phyloP scores from a whole-genome alignment of 1,139 yeast species.

The Zygotorulaspora mrakii region DNA sequence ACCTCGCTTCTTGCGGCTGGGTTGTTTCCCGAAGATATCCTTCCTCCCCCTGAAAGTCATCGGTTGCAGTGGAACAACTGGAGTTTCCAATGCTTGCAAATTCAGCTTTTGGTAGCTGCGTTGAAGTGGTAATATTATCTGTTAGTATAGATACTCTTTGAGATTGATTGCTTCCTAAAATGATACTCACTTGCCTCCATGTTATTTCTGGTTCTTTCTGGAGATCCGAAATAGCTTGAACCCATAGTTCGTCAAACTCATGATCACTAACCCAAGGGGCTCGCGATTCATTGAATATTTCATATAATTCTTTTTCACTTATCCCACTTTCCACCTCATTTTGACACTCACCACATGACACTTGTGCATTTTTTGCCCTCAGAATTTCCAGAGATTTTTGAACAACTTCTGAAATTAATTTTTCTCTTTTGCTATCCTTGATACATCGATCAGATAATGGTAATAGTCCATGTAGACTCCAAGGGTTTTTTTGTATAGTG shows the following conservation, averaged over 20 bases:
- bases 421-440: slow-evolving; percentile 73
- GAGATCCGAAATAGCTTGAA: slow-evolving; percentile 58
- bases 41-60: slow-evolving; percentile 39
- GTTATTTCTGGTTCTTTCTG: slow-evolving; percentile 71
- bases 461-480: slow-evolving; percentile 49
- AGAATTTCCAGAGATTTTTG: slow-evolving; percentile 64
- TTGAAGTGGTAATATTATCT: slow-evolving; percentile 23
- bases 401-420: slow-evolving; percentile 62
- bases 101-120: slow-evolving; percentile 34
- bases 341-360: slow-evolving; percentile 55
- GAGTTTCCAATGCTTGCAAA: slow-evolving; percentile 31
- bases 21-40: slow-evolving; percentile 36
- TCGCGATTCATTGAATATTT: slow-evolving; percentile 54
- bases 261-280: slow-evolving; percentile 54
- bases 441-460: slow-evolving; percentile 66
- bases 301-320: slow-evolving; percentile 51
- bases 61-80: slow-evolving; percentile 32
- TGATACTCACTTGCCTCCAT: slow-evolving; percentile 71
- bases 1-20: slow-evolving; percentile 40
- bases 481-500: slow-evolving; percentile 53
- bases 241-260: slow-evolving; percentile 83
- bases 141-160: slow-evolving; percentile 18
- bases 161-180: slow-evolving; percentile 5
- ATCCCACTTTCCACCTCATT: slow-evolving; percentile 52
- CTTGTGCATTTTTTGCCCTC: slow-evolving; percentile 64